Conservation (phyloP, 1,139 yeast genomes). For the Candida glucosophila region DNA sequence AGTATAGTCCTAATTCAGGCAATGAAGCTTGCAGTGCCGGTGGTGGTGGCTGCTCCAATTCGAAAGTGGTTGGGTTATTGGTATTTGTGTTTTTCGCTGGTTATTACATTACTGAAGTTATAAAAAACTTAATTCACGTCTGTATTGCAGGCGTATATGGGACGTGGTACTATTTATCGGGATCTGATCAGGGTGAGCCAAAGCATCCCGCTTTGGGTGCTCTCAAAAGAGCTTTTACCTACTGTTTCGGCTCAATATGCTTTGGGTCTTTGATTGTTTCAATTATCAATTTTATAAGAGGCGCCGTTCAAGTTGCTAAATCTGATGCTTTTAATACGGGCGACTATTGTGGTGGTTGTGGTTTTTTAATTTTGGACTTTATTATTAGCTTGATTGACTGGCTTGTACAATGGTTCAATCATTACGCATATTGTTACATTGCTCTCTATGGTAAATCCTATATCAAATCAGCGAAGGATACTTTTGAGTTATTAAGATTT, state of each 20-base stretch:
- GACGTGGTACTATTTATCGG: slow-evolving; percentile 79
- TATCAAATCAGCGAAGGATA: slow-evolving; percentile 67
- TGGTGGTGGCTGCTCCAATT: slow-evolving; percentile 61
- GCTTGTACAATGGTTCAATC: slow-evolving; percentile 80
- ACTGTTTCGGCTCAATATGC: slow-evolving; percentile 84
- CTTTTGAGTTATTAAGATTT: slow-evolving; percentile 68
- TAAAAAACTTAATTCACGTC: slow-evolving; percentile 77
- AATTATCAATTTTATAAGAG: slow-evolving; percentile 56
- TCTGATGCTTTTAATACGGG: slow-evolving; percentile 50
- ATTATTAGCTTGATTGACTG: slow-evolving; percentile 63
- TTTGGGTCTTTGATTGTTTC: slow-evolving; percentile 83
- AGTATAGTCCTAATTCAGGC: slow-evolving; percentile 40
- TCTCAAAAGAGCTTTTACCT: slow-evolving; percentile 73
- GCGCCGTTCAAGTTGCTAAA: slow-evolving; percentile 37
- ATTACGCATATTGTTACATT: slow-evolving; percentile 80
- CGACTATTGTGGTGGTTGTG: slow-evolving; percentile 45
- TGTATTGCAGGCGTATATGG: slow-evolving; percentile 84
- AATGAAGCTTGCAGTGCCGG: slow-evolving; percentile 34
- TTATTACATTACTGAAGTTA: slow-evolving; percentile 75
- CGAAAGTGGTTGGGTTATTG: slow-evolving; percentile 57
- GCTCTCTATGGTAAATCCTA: slow-evolving; percentile 83
- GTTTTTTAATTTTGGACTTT: slow-evolving; percentile 50
- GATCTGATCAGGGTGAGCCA: slow-evolving; percentile 76
- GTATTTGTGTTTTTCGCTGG: slow-evolving; percentile 80
- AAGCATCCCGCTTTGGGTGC: slow-evolving; percentile 76